phyloP scores from a whole-genome alignment of 805 yeast species.

The Saturnispora zaruensis region DNA sequence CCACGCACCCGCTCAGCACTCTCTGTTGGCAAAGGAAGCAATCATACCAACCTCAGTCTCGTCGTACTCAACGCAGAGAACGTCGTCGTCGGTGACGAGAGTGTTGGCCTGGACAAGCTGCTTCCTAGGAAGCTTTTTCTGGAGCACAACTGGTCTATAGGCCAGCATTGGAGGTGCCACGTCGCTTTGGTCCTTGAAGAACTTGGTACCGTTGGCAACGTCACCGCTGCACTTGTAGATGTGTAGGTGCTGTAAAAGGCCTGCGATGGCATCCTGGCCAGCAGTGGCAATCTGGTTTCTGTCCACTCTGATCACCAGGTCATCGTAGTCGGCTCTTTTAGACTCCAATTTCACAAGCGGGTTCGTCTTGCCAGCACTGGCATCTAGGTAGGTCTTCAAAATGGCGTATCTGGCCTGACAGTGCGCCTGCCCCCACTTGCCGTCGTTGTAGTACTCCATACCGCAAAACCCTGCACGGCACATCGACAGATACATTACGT shows the following conservation, averaged over 20 bases:
- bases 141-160: slow-evolving; percentile 59
- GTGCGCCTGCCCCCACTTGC: slow-evolving; percentile 92
- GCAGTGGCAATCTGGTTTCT: slow-evolving; percentile 51
- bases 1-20: slow-evolving; percentile 14
- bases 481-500: slow-evolving; percentile 70
- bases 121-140: slow-evolving; percentile 72
- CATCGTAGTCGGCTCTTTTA: slow-evolving; percentile 42
- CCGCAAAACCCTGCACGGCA: slow-evolving; percentile 81
- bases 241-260: slow-evolving; percentile 64
- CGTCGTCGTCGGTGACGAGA: slow-evolving; percentile 31
- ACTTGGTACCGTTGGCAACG: slow-evolving; percentile 50
- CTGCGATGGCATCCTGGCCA: slow-evolving; percentile 68
- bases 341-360: slow-evolving; percentile 45
- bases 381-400: slow-evolving; percentile 61
- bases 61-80: slow-evolving; percentile 61
- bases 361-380: slow-evolving; percentile 35
- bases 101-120: slow-evolving; percentile 83
- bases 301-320: slow-evolving; percentile 53
- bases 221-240: slow-evolving; percentile 74
- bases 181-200: slow-evolving; percentile 59
- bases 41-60: slow-evolving; percentile 72
- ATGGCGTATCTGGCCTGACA: slow-evolving; percentile 90
- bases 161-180: slow-evolving; percentile 55
- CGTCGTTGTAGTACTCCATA: slow-evolving; percentile 68
- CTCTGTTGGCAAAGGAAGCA: slow-evolving; percentile 63